Evolutionary conservation across 345 rosid genomes (phyloP).

Genomic region (Pseudoturritis turrita): DNA sequence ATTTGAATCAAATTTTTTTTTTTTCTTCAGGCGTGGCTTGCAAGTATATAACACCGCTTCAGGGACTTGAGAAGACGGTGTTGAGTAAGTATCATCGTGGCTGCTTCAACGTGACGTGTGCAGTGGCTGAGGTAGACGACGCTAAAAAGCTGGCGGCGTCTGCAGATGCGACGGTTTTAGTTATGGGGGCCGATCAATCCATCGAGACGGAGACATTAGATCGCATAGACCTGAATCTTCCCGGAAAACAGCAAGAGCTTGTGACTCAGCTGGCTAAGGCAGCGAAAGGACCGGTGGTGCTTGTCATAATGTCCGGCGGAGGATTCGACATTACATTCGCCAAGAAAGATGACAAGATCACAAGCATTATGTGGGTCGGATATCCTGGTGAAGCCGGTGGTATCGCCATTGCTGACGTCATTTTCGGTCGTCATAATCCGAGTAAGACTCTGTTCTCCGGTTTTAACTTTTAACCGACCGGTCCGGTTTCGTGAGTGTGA

Average conservation of each 20-base stretch:
- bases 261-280: slow-evolving; percentile 52
- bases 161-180: too few relatives aligned
- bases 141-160: too few relatives aligned
- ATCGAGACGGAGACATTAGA: slow-evolving; percentile 47
- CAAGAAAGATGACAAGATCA: slow-evolving; percentile 47
- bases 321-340: slow-evolving; percentile 68
- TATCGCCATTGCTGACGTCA: slow-evolving; percentile 62
- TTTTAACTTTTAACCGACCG: not conserved
- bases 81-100: too few relatives aligned
- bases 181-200: too few relatives aligned
- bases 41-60: too few relatives aligned
- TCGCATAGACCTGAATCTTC: slow-evolving; percentile 48
- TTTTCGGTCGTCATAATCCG: slow-evolving; percentile 63
- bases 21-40: too few relatives aligned
- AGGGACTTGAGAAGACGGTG: too few relatives aligned
- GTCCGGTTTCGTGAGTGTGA: not conserved
- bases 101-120: too few relatives aligned
- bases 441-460: slow-evolving; percentile 34
- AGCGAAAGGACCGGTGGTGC: slow-evolving; percentile 68
- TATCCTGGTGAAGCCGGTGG: slow-evolving; percentile 83
- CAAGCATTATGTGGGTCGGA: slow-evolving; percentile 46
- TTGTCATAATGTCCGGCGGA: slow-evolving; percentile 80
- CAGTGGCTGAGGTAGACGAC: too few relatives aligned
- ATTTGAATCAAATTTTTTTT: too few relatives aligned
- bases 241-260: slow-evolving; percentile 57